These are phyloP conservation scores for Xylaria sp. DNA, from an alignment of 2,329 filamentous ascomycete genomes.

Conservation along the genomic window DNA sequence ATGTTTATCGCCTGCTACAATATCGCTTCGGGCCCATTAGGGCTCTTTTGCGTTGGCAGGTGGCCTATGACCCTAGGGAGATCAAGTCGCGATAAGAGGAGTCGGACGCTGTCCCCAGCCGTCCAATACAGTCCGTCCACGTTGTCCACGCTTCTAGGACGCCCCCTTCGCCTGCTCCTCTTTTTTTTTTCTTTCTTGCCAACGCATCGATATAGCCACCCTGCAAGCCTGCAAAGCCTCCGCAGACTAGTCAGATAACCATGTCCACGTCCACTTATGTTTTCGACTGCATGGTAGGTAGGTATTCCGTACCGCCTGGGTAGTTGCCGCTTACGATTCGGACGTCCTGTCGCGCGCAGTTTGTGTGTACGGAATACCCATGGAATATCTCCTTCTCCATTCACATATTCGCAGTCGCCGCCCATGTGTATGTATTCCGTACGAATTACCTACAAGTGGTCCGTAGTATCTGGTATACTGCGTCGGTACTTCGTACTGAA, in stretches of 20 bases:
- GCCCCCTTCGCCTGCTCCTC: constrained; percentile 15
- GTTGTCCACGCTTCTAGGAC: constrained; percentile 29
- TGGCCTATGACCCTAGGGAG: constrained; percentile 6
- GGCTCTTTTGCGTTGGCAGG: constrained; percentile 11
- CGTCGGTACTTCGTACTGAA: background rate
- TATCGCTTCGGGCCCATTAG: background rate
- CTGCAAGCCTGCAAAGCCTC: constrained; percentile 16
- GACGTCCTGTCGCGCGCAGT: constrained; percentile 12
- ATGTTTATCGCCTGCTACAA: background rate
- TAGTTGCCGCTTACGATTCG: constrained; percentile 1
- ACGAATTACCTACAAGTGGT: too few species aligned
- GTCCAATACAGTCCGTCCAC: constrained; percentile 30
- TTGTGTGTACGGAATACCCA: background rate
- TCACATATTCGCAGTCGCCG: constrained; percentile 7
- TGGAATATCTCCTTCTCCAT: background rate
- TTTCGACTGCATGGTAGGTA: background rate
- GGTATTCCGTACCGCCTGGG: too few species aligned
- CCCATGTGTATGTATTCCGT: background rate
- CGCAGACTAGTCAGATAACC: constrained; percentile 8
- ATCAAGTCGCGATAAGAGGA: constrained; percentile 19
- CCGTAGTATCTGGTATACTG: background rate
- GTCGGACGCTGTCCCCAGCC: constrained; percentile 17
- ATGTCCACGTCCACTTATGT: constrained; percentile 13
- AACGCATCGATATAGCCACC: constrained; percentile 23
- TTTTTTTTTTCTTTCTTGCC: constrained; percentile 21